These are phyloP conservation scores for Kodamaea kakaduensis DNA, from an alignment of 805 yeast genomes.

Conservation along the genomic window DNA sequence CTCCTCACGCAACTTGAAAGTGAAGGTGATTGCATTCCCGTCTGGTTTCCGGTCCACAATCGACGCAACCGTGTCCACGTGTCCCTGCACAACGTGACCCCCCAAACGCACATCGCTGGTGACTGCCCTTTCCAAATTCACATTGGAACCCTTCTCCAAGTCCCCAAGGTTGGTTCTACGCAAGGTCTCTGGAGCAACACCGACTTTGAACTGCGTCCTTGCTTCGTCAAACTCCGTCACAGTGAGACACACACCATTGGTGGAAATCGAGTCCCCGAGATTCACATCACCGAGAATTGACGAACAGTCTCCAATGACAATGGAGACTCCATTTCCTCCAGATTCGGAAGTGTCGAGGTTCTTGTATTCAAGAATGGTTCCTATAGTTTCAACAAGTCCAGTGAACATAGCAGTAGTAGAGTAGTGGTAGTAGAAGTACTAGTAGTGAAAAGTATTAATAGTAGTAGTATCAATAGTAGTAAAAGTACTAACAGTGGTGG, in stretches of 20 bases:
- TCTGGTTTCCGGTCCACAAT: slow-evolving; percentile 55
- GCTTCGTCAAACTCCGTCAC: slow-evolving; percentile 70
- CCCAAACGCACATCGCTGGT: slow-evolving; percentile 82
- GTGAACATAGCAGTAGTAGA: too few relatives aligned
- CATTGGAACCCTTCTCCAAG: slow-evolving; percentile 54
- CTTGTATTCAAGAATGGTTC: slow-evolving; percentile 52
- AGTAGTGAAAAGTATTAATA: too few relatives aligned
- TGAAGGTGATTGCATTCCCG: slow-evolving; percentile 71
- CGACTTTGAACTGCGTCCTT: slow-evolving; percentile 67
- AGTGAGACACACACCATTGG: slow-evolving; percentile 88
- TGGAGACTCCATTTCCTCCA: slow-evolving; percentile 73
- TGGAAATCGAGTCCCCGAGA: slow-evolving; percentile 88
- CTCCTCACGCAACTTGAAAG: slow-evolving; percentile 65
- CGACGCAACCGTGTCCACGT: slow-evolving; percentile 83
- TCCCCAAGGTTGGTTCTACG: slow-evolving; percentile 72
- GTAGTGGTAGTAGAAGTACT: too few relatives aligned
- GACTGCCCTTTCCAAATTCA: slow-evolving; percentile 91
- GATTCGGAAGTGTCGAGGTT: slow-evolving; percentile 45
- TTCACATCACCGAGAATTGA: slow-evolving; percentile 74
- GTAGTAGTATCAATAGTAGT: too few relatives aligned
- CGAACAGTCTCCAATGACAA: slow-evolving; percentile 59
- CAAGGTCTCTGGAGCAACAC: slow-evolving; percentile 89
- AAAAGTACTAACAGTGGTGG: too few relatives aligned
- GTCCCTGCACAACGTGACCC: slow-evolving; percentile 98
- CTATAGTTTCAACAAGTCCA: slow-evolving; percentile 85